Evolutionary conservation across 805 yeast genomes (phyloP).

Genomic region (Candida ponderosae): DNA sequence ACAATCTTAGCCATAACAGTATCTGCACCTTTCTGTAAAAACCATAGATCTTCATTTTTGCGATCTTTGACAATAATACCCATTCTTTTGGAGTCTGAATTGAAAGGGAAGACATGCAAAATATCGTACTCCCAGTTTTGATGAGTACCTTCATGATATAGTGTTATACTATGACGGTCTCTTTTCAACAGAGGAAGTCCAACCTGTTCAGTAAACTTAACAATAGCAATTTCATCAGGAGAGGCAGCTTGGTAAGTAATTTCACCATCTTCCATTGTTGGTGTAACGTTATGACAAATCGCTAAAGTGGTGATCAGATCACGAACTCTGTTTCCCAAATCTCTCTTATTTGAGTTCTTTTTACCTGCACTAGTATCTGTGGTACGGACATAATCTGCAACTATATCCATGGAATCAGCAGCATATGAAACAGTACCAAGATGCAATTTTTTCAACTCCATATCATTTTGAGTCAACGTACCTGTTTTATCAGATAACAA

Average conservation of each 20-base stretch:
- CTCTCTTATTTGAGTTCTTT: conserved; percentile 43
- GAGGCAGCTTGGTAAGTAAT: conserved; percentile 93
- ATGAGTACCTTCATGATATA: conserved; percentile 55
- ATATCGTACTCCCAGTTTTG: conserved; percentile 52
- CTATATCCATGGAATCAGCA: conserved; percentile 87
- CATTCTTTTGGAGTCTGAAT: conserved; percentile 94
- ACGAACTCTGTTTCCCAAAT: conserved; percentile 66
- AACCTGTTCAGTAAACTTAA: conserved; percentile 78
- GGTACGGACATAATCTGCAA: conserved; percentile 52
- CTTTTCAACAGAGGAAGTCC: conserved; percentile 77
- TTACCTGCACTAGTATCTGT: conserved; percentile 14
- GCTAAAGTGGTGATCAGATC: conserved; percentile 81
- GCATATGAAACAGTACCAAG: conserved; percentile 90
- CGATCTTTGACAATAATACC: conserved; percentile 72
- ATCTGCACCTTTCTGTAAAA: conserved; percentile 93
- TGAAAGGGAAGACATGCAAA: conserved; percentile 85
- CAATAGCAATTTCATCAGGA: conserved; percentile 97
- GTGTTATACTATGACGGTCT: conserved; percentile 68
- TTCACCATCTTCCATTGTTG: conserved; percentile 72
- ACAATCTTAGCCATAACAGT: conserved; percentile 86
- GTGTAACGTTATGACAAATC: conserved; percentile 96
- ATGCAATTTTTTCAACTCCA: conserved; percentile 92
- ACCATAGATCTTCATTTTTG: conserved; percentile 67
- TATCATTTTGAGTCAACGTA: conserved; percentile 94
- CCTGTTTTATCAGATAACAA: conserved; percentile 93